A percentile compares a stretch with the other conserved stretches of the same genome.
Conservation (phyloP, 2,329 filamentous ascomycete species). For the Cercospora zeae-maydis region DNA sequence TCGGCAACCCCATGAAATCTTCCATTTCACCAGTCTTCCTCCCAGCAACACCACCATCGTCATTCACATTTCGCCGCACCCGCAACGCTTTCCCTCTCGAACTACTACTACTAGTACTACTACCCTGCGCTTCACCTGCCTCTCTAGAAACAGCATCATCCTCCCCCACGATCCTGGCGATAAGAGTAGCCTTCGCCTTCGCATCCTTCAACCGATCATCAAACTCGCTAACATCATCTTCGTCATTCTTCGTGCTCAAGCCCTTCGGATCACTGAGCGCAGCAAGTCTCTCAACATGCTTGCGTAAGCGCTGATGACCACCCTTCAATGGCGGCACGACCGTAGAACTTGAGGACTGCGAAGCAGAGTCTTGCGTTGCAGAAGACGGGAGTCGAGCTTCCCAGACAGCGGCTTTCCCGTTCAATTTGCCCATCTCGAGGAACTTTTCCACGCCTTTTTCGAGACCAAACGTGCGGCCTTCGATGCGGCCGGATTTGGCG, state of each 20-base stretch:
- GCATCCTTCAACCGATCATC: constrained; percentile 85
- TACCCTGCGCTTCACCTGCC: background rate
- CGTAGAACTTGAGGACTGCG: background rate
- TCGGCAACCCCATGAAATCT: constrained; percentile 35
- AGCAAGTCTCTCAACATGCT: constrained; percentile 72
- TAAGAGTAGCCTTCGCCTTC: constrained; percentile 76
- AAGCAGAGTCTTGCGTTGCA: background rate
- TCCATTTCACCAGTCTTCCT: constrained; percentile 38
- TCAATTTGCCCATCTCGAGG: constrained; percentile 70
- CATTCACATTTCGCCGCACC: constrained; percentile 23
- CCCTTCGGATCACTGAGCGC: constrained; percentile 75
- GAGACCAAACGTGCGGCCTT: constrained; percentile 86
- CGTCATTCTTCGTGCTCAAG: constrained; percentile 74
- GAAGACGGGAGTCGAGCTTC: constrained; percentile 59
- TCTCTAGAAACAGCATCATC: constrained; percentile 14
- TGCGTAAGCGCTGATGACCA: constrained; percentile 63
- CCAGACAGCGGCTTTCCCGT: constrained; percentile 81
- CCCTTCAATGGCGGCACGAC: constrained; percentile 13
- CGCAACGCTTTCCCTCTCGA: constrained; percentile 18
- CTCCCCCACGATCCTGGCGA: constrained; percentile 66
- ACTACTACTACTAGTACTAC: background rate
- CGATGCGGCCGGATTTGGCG: constrained; percentile 69
- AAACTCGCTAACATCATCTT: constrained; percentile 85
- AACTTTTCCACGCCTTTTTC: constrained; percentile 95
- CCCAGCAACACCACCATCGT: constrained; percentile 19